phyloP scores from a whole-genome alignment of 2,329 filamentous ascomycete species.

The Alternaria atra region DNA sequence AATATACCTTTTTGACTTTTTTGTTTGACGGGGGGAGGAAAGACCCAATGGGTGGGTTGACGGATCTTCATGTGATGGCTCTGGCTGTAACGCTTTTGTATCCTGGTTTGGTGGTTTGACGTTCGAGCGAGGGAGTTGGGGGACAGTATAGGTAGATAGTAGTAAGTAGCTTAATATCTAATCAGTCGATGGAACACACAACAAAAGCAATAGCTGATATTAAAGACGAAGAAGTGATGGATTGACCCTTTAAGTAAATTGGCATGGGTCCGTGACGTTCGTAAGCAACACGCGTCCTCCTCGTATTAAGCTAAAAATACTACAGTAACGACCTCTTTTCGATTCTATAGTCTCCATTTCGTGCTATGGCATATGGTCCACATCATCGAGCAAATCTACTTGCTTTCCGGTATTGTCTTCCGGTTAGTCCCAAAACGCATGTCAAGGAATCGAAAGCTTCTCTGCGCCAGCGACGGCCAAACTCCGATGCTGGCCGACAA shows the following conservation, averaged over 20 bases:
- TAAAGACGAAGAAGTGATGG: background rate
- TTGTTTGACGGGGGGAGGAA: slow-evolving; percentile 11
- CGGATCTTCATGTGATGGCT: slow-evolving; percentile 13
- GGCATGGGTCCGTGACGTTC: background rate
- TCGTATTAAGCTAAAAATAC: slow-evolving; percentile 3
- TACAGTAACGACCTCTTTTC: too few relatives aligned
- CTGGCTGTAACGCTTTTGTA: slow-evolving; percentile 29
- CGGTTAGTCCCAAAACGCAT: too few relatives aligned
- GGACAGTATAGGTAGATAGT: slow-evolving; percentile 7
- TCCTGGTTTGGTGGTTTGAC: slow-evolving; percentile 12
- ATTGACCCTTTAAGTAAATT: background rate
- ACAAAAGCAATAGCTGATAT: background rate
- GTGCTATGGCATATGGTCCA: too few relatives aligned
- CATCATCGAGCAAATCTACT: background rate
- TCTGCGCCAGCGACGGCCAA: too few relatives aligned
- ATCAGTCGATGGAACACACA: slow-evolving; percentile 1
- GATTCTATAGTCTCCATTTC: too few relatives aligned
- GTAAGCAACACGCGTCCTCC: slow-evolving; percentile 10
- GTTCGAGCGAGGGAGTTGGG: background rate
- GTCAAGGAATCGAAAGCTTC: too few relatives aligned
- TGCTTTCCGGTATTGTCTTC: background rate
- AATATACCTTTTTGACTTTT: slow-evolving; percentile 29
- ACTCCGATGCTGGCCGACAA: too few relatives aligned
- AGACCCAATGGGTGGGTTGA: slow-evolving; percentile 5
- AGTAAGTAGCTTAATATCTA: slow-evolving; percentile 12